Conservation (phyloP, 2,329 filamentous ascomycete genomes). For the Verticillium nonalfalfae region DNA sequence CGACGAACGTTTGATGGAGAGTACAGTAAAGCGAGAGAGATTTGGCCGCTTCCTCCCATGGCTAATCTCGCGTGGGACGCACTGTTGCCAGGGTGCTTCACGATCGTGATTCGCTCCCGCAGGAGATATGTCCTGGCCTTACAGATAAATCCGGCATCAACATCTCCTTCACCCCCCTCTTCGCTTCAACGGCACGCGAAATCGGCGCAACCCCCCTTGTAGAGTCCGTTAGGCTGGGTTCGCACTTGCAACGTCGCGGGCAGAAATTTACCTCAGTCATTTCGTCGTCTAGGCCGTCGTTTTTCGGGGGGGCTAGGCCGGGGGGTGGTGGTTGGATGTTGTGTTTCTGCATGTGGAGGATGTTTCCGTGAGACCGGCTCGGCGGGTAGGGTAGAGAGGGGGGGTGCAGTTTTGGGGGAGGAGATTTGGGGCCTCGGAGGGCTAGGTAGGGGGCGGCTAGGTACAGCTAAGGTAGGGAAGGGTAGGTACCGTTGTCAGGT, state of each 20-base stretch:
- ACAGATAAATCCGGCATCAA: not conserved
- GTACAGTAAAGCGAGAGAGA: not conserved
- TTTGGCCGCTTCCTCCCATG: not conserved
- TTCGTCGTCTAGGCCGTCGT: too few species aligned
- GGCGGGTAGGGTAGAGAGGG: not conserved
- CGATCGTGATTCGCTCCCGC: not conserved
- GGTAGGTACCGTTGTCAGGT: not conserved
- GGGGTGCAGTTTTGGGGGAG: not conserved
- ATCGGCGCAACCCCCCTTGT: not conserved
- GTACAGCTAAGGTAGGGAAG: too few species aligned
- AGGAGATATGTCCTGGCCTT: not conserved
- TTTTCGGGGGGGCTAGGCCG: not conserved
- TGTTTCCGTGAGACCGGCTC: not conserved
- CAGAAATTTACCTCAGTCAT: not conserved
- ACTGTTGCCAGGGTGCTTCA: not conserved
- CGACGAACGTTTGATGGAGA: not conserved
- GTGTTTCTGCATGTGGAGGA: not conserved
- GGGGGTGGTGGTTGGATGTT: not conserved
- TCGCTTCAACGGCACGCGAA: not conserved
- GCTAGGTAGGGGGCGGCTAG: too few species aligned
- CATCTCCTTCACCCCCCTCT: not conserved
- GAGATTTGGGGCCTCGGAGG: too few species aligned
- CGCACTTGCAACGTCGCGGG: not conserved
- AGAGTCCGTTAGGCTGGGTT: not conserved
- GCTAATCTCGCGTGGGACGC: conserved; percentile 9